Conservation (phyloP, 1,284 basidiomycete genomes). For the Sporisorium graminicola region DNA sequence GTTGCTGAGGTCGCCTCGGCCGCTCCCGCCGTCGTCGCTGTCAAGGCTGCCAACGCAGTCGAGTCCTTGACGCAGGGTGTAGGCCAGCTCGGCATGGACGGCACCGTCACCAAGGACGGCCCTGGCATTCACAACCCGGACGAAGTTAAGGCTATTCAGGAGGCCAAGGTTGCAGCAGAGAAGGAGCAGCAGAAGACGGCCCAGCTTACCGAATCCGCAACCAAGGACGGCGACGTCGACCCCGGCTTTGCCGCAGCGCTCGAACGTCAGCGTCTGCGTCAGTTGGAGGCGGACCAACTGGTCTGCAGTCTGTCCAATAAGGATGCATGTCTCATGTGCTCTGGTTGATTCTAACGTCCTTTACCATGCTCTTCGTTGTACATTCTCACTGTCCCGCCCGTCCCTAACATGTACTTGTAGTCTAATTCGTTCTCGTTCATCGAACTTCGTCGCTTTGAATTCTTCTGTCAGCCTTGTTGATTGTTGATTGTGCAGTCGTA, state of each 20-base stretch:
- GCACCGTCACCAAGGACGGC: constrained; percentile 63
- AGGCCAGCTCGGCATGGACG: constrained; percentile 63
- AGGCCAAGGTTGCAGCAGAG: constrained; percentile 73
- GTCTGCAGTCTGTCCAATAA: not conserved
- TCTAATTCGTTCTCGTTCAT: not conserved
- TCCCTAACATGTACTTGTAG: constrained; percentile 1
- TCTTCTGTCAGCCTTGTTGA: not conserved
- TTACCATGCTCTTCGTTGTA: not conserved
- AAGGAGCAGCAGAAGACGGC: constrained; percentile 72
- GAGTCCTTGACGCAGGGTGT: constrained; percentile 47
- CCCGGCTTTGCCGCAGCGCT: constrained; percentile 87
- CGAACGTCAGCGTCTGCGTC: constrained; percentile 78
- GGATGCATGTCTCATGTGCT: constrained; percentile 64
- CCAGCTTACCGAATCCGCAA: constrained; percentile 17
- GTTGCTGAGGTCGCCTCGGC: constrained; percentile 13
- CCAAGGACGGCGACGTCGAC: constrained; percentile 72
- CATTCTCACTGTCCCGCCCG: not conserved
- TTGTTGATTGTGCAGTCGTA: not conserved
- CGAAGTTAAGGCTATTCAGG: constrained; percentile 53
- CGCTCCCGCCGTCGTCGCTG: constrained; percentile 14
- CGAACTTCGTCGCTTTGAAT: not conserved
- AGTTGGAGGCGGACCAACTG: constrained; percentile 79
- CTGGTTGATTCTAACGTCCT: constrained; percentile 29
- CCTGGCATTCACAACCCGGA: constrained; percentile 47
- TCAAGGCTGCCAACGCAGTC: constrained; percentile 17